Evolutionary conservation across 345 rosid genomes (phyloP).

Genomic region (Isatis tinctoria): DNA sequence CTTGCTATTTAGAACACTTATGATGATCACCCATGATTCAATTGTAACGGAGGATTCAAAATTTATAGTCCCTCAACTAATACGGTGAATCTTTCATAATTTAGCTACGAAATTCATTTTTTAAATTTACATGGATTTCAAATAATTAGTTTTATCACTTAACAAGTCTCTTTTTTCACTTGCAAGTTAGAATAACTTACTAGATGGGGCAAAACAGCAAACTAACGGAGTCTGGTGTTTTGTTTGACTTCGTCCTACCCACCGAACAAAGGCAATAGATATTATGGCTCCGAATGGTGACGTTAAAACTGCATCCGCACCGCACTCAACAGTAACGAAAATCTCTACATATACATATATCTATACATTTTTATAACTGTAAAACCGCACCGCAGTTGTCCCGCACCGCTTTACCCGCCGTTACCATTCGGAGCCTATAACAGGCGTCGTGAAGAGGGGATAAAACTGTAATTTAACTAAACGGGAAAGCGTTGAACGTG

Average conservation of each 20-base stretch:
- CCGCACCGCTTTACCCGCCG: too few relatives aligned
- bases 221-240: background rate
- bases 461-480: background rate
- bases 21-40: background rate
- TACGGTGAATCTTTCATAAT: background rate
- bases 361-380: too few relatives aligned
- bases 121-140: too few relatives aligned
- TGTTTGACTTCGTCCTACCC: conserved; percentile 6
- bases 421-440: too few relatives aligned
- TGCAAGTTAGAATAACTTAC: background rate
- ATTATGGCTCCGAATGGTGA: too few relatives aligned
- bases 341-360: too few relatives aligned
- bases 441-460: conserved; percentile 16
- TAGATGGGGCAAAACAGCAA: conserved; percentile 1
- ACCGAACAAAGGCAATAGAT: background rate
- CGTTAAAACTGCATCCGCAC: too few relatives aligned
- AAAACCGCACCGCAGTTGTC: too few relatives aligned
- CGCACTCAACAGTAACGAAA: too few relatives aligned
- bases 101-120: background rate
- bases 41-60: background rate
- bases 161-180: background rate
- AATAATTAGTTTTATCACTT: too few relatives aligned
- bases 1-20: too few relatives aligned
- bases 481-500: conserved; percentile 30
- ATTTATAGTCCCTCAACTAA: background rate